Evolutionary conservation across 306 rosid species (phyloP).

Genomic region (Dryas drummondii): DNA sequence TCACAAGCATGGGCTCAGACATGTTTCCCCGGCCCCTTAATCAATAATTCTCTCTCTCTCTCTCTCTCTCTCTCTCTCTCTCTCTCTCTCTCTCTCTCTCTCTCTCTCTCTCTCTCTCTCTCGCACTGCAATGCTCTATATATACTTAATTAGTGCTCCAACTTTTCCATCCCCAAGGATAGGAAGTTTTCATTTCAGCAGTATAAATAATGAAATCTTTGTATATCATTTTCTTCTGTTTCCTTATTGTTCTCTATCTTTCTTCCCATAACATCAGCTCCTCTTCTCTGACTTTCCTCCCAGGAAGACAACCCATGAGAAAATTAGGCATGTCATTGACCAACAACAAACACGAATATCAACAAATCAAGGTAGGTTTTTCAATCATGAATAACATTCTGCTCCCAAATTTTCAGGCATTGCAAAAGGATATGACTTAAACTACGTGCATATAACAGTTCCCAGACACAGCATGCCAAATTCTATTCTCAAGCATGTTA

Average conservation of each 20-base stretch:
- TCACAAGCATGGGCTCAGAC: slow-evolving; percentile 60
- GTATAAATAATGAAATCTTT: slow-evolving; percentile 48
- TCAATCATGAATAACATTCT: not conserved
- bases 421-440: not conserved
- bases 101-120: slow-evolving; percentile 33
- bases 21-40: slow-evolving; percentile 56
- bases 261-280: slow-evolving; percentile 41
- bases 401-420: slow-evolving; percentile 1
- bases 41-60: slow-evolving; percentile 54
- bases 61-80: slow-evolving; percentile 21
- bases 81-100: slow-evolving; percentile 12
- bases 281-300: slow-evolving; percentile 29
- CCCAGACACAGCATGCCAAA: not conserved
- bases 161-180: slow-evolving; percentile 26
- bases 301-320: slow-evolving; percentile 30
- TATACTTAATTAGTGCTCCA: slow-evolving; percentile 37
- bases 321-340: slow-evolving; percentile 43
- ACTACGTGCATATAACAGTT: not conserved
- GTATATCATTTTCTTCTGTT: slow-evolving; percentile 45
- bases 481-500: not conserved
- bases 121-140: slow-evolving; percentile 41
- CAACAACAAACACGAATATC: slow-evolving; percentile 20
- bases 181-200: slow-evolving; percentile 29
- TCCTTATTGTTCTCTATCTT: slow-evolving; percentile 44
- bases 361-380: slow-evolving; percentile 38